Evolutionary conservation across 345 rosid genomes (phyloP).

Genomic region (Acer campestre): DNA sequence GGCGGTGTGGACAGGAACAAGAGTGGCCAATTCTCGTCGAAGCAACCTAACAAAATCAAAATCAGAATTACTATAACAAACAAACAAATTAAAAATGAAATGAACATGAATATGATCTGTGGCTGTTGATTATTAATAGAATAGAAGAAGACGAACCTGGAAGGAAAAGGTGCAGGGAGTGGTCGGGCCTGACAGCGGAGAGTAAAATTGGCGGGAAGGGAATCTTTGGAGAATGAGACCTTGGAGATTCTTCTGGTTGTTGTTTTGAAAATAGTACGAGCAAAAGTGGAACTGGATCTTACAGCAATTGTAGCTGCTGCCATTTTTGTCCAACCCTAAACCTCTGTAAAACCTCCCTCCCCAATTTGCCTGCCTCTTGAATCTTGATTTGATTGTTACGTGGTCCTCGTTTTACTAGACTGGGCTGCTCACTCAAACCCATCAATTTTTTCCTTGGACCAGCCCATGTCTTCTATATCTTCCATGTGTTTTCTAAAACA

Average conservation of each 20-base stretch:
- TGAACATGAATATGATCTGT: too few relatives aligned
- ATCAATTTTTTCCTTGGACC: neutral
- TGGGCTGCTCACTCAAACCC: neutral
- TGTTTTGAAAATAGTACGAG: conserved; percentile 41
- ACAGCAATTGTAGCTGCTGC: conserved; percentile 46
- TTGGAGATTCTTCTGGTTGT: conserved; percentile 21
- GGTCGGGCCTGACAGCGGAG: conserved; percentile 32
- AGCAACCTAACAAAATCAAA: conserved; percentile 43
- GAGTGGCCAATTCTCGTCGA: conserved; percentile 66
- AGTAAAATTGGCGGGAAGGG: conserved; percentile 30
- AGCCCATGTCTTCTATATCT: neutral
- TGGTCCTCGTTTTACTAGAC: neutral
- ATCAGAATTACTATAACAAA: neutral
- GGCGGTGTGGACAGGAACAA: conserved; percentile 59
- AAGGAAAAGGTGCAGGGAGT: conserved; percentile 28
- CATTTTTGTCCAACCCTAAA: conserved; percentile 46
- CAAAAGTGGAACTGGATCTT: conserved; percentile 47
- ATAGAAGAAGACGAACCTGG: conserved; percentile 23
- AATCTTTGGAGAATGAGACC: conserved; percentile 37
- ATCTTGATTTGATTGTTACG: neutral
- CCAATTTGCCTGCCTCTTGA: neutral
- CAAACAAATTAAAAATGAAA: neutral
- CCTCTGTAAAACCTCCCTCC: conserved; percentile 41
- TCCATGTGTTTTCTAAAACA: neutral
- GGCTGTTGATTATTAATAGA: too few relatives aligned